phyloP scores from a whole-genome alignment of 2,329 filamentous ascomycete genomes.

The Blastomyces parvus region DNA sequence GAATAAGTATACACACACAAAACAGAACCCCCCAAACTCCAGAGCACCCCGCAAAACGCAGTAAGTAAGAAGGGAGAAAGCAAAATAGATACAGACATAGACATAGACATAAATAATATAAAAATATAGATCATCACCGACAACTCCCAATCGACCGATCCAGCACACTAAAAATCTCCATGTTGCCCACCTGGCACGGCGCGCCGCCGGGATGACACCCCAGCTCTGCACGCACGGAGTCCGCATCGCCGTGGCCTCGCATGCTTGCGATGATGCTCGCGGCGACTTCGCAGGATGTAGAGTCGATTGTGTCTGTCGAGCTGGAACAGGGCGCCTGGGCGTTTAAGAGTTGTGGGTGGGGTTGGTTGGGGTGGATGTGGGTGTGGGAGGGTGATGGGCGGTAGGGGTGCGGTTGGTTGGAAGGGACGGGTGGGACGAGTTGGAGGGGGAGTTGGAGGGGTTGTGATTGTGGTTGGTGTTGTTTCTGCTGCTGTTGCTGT shows the following conservation, averaged over 20 bases:
- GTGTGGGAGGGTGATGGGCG: neutral
- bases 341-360: neutral
- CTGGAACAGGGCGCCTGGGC: slow-evolving; percentile 27
- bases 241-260: slow-evolving; percentile 13
- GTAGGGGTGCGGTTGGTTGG: neutral
- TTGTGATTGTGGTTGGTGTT: neutral
- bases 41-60: too few relatives aligned
- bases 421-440: neutral
- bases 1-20: neutral
- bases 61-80: neutral
- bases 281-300: slow-evolving; percentile 18
- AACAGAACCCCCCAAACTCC: neutral
- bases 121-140: neutral
- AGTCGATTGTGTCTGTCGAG: neutral
- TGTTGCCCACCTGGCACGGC: slow-evolving; percentile 17
- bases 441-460: neutral
- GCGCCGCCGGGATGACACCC: slow-evolving; percentile 15
- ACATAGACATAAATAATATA: neutral
- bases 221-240: slow-evolving; percentile 16
- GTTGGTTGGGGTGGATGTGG: neutral
- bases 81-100: neutral
- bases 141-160: slow-evolving; percentile 11
- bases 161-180: slow-evolving; percentile 16
- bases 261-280: slow-evolving; percentile 19
- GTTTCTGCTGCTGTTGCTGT: slow-evolving; percentile 16